Conservation (phyloP, 768 basidiomycete species). For the Collybiopsis luxurians region DNA sequence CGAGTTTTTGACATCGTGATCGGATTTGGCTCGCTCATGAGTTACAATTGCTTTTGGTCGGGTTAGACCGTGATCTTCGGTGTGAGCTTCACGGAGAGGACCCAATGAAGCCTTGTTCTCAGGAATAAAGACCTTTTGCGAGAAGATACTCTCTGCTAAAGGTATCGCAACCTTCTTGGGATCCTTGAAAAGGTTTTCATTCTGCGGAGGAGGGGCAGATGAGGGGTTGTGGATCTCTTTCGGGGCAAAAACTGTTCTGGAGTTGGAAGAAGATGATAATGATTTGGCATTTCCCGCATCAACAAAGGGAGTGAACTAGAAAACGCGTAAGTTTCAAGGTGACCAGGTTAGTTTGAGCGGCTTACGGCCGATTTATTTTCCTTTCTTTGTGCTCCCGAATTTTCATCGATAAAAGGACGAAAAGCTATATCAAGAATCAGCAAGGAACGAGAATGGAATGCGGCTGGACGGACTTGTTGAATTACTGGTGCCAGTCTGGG, state of each 20-base stretch:
- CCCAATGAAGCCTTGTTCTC: conserved; percentile 39
- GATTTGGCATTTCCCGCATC: conserved; percentile 42
- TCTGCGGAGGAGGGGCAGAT: conserved; percentile 21
- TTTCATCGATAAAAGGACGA: conserved; percentile 70
- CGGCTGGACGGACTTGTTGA: conserved; percentile 22
- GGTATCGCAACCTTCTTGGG: conserved; percentile 10
- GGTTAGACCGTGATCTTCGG: conserved; percentile 42
- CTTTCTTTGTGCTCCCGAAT: conserved; percentile 35
- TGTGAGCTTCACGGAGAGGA: conserved; percentile 42
- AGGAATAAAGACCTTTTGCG: conserved; percentile 62
- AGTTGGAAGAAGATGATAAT: conserved; percentile 28
- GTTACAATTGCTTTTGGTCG: conserved; percentile 29
- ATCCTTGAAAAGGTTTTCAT: conserved; percentile 24
- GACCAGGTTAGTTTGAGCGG: background rate
- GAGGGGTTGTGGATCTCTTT: conserved; percentile 44
- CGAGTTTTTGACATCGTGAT: conserved; percentile 28
- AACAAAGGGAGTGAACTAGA: conserved; percentile 66
- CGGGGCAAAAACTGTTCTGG: conserved; percentile 44
- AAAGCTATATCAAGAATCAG: conserved; percentile 41
- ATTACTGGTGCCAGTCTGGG: conserved; percentile 24
- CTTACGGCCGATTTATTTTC: conserved; percentile 48
- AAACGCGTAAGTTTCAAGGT: background rate
- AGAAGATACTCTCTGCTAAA: conserved; percentile 45
- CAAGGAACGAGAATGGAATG: conserved; percentile 7
- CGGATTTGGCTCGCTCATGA: conserved; percentile 44